These are phyloP conservation scores for Monilinia fructicola DNA, from an alignment of 2,329 filamentous ascomycete genomes.

Conservation along the genomic window DNA sequence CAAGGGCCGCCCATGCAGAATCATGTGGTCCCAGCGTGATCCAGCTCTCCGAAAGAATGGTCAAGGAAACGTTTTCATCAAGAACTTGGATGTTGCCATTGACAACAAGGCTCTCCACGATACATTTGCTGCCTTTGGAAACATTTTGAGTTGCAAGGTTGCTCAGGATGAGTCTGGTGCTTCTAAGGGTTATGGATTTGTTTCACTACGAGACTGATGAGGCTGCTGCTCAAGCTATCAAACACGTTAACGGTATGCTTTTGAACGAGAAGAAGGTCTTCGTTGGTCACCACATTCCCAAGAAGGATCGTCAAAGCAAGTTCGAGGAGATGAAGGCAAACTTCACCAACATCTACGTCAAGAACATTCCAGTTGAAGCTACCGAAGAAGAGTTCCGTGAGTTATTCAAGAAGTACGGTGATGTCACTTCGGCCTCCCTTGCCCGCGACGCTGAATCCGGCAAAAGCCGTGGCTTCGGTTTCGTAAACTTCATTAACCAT, in stretches of 20 bases:
- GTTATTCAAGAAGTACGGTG: constrained; percentile 87
- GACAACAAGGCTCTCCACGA: constrained; percentile 99
- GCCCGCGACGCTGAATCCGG: constrained; percentile 79
- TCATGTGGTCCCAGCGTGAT: constrained; percentile 99
- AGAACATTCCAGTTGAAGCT: constrained; percentile 86
- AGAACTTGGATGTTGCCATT: constrained; percentile 97
- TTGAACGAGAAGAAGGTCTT: constrained; percentile 99
- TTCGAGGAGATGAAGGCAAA: constrained; percentile 99
- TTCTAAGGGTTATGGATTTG: constrained; percentile 99
- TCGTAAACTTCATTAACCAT: constrained; percentile 93
- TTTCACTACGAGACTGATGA: constrained; percentile 99
- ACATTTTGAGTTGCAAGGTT: constrained; percentile 99
- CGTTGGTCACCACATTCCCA: constrained; percentile 97
- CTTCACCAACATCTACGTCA: constrained; percentile 99
- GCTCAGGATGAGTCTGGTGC: constrained; percentile 94
- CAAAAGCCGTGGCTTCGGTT: constrained; percentile 93
- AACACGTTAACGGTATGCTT: constrained; percentile 99
- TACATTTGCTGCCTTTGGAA: constrained; percentile 97
- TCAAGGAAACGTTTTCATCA: constrained; percentile 99
- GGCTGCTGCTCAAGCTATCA: constrained; percentile 94
- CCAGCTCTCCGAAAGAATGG: constrained; percentile 98
- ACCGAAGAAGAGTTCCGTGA: constrained; percentile 92
- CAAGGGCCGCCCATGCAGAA: constrained; percentile 97
- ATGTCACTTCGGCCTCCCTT: constrained; percentile 93
- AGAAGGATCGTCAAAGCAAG: constrained; percentile 99